phyloP scores from a whole-genome alignment of 139 green algal genomes.

The Tetraselmis striata region DNA sequence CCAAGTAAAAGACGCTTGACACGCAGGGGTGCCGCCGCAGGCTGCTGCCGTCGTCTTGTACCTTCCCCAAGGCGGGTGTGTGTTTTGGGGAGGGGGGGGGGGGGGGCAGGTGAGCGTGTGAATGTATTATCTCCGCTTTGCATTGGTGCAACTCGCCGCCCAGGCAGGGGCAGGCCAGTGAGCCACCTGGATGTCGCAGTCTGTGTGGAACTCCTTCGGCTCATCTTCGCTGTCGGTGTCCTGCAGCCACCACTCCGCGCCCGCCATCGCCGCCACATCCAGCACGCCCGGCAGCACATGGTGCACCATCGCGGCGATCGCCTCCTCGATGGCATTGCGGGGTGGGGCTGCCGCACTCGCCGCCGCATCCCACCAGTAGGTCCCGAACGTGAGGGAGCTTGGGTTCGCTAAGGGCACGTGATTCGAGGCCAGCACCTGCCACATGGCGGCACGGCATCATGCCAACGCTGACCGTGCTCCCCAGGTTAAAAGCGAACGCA shows the following conservation, averaged over 20 bases:
- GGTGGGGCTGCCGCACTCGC: too few relatives aligned
- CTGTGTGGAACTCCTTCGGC: slow-evolving; percentile 19
- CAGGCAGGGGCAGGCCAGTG: too few relatives aligned
- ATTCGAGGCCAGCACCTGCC: not conserved
- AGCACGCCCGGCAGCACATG: not conserved
- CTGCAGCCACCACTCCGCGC: slow-evolving; percentile 17
- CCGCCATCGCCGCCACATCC: not conserved
- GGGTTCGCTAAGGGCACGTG: not conserved
- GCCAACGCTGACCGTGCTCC: too few relatives aligned
- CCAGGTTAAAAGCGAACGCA: too few relatives aligned
- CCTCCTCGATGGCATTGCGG: not conserved
- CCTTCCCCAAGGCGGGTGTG: too few relatives aligned
- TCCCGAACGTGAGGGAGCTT: not conserved
- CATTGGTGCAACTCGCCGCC: too few relatives aligned
- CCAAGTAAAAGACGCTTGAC: not conserved
- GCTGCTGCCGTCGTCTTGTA: too few relatives aligned
- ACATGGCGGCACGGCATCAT: too few relatives aligned
- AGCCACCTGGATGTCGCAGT: slow-evolving; percentile 12
- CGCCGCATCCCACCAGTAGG: not conserved
- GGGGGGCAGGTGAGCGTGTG: too few relatives aligned
- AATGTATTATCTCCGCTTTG: too few relatives aligned
- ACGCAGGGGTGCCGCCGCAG: not conserved
- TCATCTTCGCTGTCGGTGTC: slow-evolving; percentile 9
- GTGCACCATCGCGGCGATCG: not conserved
- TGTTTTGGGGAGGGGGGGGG: too few relatives aligned